Percentiles rank a stretch among this genome's conserved stretches.
These are phyloP conservation scores for Podaxis pistillaris DNA, from an alignment of 768 basidiomycete genomes.

Conservation along the genomic window DNA sequence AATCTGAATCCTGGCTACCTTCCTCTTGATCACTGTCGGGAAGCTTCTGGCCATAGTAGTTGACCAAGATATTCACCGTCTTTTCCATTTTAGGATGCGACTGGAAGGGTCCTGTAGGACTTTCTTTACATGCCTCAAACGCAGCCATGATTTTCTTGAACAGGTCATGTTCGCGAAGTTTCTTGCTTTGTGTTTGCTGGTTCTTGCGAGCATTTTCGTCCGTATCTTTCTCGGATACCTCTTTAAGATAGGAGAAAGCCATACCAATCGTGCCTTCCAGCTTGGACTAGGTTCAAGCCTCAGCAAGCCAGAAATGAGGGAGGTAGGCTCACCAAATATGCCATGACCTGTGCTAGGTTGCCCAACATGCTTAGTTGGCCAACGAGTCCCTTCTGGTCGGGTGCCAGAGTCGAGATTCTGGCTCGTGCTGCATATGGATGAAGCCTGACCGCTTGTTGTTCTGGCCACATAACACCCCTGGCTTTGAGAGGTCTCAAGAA, in stretches of 20 bases:
- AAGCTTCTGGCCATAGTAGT: conserved; percentile 68
- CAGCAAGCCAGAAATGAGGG: neutral
- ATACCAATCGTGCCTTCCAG: conserved; percentile 79
- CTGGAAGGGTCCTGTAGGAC: conserved; percentile 19
- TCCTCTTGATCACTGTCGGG: conserved; percentile 39
- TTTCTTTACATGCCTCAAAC: conserved; percentile 54
- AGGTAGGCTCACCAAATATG: conserved; percentile 66
- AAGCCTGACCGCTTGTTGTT: conserved; percentile 41
- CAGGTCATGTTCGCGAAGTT: conserved; percentile 45
- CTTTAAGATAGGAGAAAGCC: conserved; percentile 67
- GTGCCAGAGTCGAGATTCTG: conserved; percentile 35
- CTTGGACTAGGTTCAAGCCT: conserved; percentile 36
- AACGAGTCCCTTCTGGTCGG: conserved; percentile 48
- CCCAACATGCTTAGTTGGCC: conserved; percentile 50
- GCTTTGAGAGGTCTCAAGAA: conserved; percentile 18
- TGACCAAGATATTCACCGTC: conserved; percentile 67
- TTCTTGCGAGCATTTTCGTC: conserved; percentile 33
- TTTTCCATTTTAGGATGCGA: conserved; percentile 93
- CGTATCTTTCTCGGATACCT: conserved; percentile 40
- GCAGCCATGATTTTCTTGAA: conserved; percentile 69
- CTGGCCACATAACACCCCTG: conserved; percentile 27
- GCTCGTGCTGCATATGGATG: conserved; percentile 42
- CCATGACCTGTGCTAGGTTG: conserved; percentile 76
- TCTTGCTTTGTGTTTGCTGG: conserved; percentile 39
- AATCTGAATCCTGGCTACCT: conserved; percentile 34